Percentiles rank a stretch among this genome's conserved stretches.
phyloP scores from a whole-genome alignment of 2,329 filamentous ascomycete species.

The Penicillium paneum region DNA sequence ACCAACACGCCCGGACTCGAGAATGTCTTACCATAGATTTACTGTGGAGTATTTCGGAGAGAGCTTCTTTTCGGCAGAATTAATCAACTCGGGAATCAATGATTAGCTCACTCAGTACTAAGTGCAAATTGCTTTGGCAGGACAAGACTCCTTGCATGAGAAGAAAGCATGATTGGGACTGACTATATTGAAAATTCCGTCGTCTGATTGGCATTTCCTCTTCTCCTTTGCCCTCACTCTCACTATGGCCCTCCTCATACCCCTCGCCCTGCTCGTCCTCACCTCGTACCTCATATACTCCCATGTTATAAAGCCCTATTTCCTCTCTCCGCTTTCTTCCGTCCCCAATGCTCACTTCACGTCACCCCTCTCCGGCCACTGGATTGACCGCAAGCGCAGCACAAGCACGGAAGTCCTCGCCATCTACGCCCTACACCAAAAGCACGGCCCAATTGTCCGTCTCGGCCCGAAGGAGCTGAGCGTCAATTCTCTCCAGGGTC shows the following conservation, averaged over 20 bases:
- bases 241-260: constrained; percentile 7
- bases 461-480: constrained; percentile 63
- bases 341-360: constrained; percentile 65
- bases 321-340: constrained; percentile 58
- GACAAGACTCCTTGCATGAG: neutral
- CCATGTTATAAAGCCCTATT: constrained; percentile 26
- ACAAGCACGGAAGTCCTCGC: constrained; percentile 55
- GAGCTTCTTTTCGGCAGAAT: neutral
- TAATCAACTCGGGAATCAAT: neutral
- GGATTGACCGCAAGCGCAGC: constrained; percentile 61
- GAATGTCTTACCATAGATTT: too few species aligned
- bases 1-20: neutral
- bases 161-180: neutral
- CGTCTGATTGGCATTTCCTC: constrained; percentile 2
- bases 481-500: constrained; percentile 59
- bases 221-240: neutral
- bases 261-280: constrained; percentile 13
- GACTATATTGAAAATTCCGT: neutral
- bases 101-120: neutral
- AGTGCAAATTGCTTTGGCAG: neutral
- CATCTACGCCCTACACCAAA: constrained; percentile 54
- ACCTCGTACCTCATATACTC: constrained; percentile 16
- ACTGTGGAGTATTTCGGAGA: too few species aligned
- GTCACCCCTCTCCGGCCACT: constrained; percentile 56
- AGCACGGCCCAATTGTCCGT: constrained; percentile 57